Base-by-base conservation (phyloP, 768 basidiomycete genomes). In the Amanita exitialis region DNA sequence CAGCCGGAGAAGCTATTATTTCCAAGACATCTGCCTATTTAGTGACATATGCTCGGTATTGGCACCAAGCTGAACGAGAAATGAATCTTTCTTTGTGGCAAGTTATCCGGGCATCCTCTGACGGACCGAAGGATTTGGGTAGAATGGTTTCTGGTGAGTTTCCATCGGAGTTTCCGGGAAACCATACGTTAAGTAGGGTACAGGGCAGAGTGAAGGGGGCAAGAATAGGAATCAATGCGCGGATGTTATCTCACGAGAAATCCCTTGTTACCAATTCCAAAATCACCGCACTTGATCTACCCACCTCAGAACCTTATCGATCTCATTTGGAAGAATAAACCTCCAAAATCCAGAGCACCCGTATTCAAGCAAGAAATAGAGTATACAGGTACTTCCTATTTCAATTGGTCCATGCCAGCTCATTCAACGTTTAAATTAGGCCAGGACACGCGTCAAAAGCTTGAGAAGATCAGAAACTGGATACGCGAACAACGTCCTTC, bases 281-380 rank as follows among this genome's bases (percentile, higher is more conserved):
- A 56, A 72, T 91, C 6, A 64, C 64, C 16, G 37, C 68, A 38
- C 73, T 74, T 47, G 71, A 73, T 83, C 16, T 92, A 84, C 57
- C 90, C 90, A 0, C 77, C 85, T 8, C 80, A 88, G 62, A 95
- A 95, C 63, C 73, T 92, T 32, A 69, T 94, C 44, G 92, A 95
- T 62, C 71, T 86, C 2, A 69, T 83, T 38, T 93, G 92, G 90
- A 78, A 77, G 55, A 78, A 82, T 38, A 86, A 90, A 56, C 90
- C 90, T 1, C 46, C 68, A 3, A 83, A 86, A 53, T 79, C 86
- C 8, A 76, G 70, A 54, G 78, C 80, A 30, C 75, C 75, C 7
- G 69, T 88, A 16, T 87, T 76, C 61, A 66, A 81, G 16, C 94
- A 85, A 51, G 75, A 79, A 8, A 68, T 79, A n/a, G 76, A 86